These are phyloP conservation scores for Bolboschoenus planiculmis DNA, from an alignment of 176 grass and related monocot species.

Conservation along the genomic window DNA sequence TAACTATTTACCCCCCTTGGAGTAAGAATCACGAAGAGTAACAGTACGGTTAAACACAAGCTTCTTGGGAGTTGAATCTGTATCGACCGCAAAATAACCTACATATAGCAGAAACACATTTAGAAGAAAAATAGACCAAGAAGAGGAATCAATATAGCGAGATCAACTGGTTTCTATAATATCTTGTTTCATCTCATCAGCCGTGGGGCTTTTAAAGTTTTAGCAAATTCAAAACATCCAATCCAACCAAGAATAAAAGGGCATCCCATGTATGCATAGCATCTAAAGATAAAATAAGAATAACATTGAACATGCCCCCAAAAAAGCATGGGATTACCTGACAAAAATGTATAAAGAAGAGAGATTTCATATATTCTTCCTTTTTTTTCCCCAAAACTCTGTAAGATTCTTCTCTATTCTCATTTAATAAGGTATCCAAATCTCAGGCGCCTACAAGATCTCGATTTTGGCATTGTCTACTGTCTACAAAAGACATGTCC, in stretches of 20 bases:
- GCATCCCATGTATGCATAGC: neutral
- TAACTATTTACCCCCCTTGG: slow-evolving; percentile 35
- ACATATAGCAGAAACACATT: neutral
- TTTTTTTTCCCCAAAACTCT: neutral
- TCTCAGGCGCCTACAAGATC: neutral
- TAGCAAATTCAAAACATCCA: neutral
- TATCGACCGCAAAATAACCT: slow-evolving; percentile 90
- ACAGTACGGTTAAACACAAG: slow-evolving; percentile 89
- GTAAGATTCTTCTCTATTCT: neutral
- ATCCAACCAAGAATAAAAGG: neutral
- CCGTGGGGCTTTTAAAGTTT: neutral
- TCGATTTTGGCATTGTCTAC: neutral
- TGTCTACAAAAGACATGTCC: neutral
- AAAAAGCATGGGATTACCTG: neutral
- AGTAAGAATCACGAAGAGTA: slow-evolving; percentile 80
- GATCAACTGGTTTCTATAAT: neutral
- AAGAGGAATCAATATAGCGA: neutral
- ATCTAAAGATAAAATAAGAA: neutral
- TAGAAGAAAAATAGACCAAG: neutral
- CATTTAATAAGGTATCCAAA: neutral
- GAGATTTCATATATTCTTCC: neutral
- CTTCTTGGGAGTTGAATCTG: slow-evolving; percentile 43
- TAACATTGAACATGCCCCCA: neutral
- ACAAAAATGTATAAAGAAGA: neutral
- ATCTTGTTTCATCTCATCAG: neutral